These are phyloP conservation scores for Arabis hirsuta DNA, from an alignment of 345 rosid species.

Conservation along the genomic window DNA sequence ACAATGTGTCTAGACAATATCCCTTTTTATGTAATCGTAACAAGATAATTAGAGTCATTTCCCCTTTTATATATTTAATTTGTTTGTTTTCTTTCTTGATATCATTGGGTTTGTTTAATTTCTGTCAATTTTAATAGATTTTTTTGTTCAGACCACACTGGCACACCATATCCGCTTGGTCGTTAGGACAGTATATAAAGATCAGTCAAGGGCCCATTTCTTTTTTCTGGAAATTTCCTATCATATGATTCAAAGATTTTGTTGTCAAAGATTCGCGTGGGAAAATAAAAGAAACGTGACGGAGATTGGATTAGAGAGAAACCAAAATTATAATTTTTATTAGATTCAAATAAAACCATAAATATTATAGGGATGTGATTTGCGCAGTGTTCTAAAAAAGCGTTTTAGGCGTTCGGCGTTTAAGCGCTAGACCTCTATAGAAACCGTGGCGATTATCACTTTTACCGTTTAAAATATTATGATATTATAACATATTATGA, in stretches of 20 bases:
- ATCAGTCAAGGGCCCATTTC: slow-evolving; percentile 5
- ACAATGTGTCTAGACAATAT: neutral
- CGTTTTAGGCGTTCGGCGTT: too few species aligned
- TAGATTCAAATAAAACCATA: neutral
- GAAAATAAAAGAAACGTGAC: neutral
- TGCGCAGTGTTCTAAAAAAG: too few species aligned
- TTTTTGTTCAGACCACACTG: neutral
- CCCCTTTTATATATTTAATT: neutral
- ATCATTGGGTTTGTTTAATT: neutral
- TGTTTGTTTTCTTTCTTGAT: neutral
- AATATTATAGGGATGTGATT: too few species aligned
- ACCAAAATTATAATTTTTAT: neutral
- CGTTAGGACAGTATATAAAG: neutral
- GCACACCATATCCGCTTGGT: neutral
- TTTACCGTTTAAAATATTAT: too few species aligned
- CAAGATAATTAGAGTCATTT: neutral
- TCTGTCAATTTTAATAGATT: neutral
- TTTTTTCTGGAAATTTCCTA: neutral
- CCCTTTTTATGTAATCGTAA: neutral
- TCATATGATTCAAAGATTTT: neutral
- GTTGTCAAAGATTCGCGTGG: neutral
- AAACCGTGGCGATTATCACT: too few species aligned
- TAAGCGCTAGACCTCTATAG: too few species aligned
- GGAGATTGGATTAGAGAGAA: neutral
- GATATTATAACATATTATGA: too few species aligned